A percentile compares a stretch with the other conserved stretches of the same genome.
phyloP scores from a whole-genome alignment of 2,329 filamentous ascomycete species.

The Colletotrichum nymphaeae region DNA sequence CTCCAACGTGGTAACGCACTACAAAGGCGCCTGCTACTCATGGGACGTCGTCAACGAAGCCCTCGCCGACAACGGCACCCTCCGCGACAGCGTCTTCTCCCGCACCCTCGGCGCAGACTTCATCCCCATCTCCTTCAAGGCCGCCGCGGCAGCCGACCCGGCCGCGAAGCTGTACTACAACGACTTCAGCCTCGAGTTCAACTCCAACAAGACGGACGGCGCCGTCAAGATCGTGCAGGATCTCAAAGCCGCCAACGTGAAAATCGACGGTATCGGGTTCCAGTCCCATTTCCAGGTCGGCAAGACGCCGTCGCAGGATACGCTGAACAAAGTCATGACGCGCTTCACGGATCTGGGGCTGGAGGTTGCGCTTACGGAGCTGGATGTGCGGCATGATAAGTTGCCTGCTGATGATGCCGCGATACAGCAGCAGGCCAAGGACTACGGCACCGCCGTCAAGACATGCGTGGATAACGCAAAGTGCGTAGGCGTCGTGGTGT shows the following conservation, averaged over 20 bases:
- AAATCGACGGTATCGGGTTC: constrained; percentile 72
- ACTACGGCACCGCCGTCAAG: constrained; percentile 53
- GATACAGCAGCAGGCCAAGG: constrained; percentile 59
- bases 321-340: constrained; percentile 60
- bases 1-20: constrained; percentile 56
- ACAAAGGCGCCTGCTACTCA: constrained; percentile 56
- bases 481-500: constrained; percentile 57
- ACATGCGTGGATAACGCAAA: constrained; percentile 48
- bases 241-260: constrained; percentile 70
- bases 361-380: constrained; percentile 74
- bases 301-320: constrained; percentile 53
- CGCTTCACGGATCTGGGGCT: constrained; percentile 61
- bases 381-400: constrained; percentile 72
- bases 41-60: constrained; percentile 68
- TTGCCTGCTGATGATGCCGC: constrained; percentile 67
- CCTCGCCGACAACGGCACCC: constrained; percentile 65
- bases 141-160: constrained; percentile 59
- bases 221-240: constrained; percentile 70
- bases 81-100: constrained; percentile 60
- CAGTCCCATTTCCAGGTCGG: constrained; percentile 65
- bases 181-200: constrained; percentile 59
- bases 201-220: constrained; percentile 44
- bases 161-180: constrained; percentile 69
- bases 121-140: constrained; percentile 63
- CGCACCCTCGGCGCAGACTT: constrained; percentile 62